phyloP scores from a whole-genome alignment of 1,139 yeast genomes.

The Magnusiomyces tetraspermus region DNA sequence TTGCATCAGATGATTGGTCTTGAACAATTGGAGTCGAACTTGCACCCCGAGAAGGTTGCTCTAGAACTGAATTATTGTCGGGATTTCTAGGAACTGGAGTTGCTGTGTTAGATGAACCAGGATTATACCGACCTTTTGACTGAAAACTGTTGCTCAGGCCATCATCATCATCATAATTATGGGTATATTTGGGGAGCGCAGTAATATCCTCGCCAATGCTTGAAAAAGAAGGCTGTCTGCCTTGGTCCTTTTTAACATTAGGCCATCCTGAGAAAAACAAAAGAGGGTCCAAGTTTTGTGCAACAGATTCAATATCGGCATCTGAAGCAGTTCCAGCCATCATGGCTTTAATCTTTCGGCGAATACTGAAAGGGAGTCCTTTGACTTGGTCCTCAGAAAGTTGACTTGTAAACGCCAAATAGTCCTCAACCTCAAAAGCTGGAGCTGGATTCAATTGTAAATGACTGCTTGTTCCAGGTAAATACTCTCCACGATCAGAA shows the following conservation, averaged over 20 bases:
- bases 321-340: constrained; percentile 12
- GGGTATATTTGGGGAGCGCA: too few species aligned
- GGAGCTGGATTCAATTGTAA: background rate
- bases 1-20: too few species aligned
- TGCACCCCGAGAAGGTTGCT: too few species aligned
- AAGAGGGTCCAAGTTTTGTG: constrained; percentile 10
- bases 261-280: constrained; percentile 1
- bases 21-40: too few species aligned
- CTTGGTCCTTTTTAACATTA: background rate
- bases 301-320: constrained; percentile 7
- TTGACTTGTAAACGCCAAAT: background rate
- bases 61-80: too few species aligned
- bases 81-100: too few species aligned
- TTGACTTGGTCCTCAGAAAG: constrained; percentile 12
- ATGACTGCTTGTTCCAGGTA: constrained; percentile 1
- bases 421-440: constrained; percentile 6
- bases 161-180: too few species aligned
- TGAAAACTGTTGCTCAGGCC: too few species aligned
- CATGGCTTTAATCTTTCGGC: constrained; percentile 10
- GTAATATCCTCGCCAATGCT: too few species aligned
- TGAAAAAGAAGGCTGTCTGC: background rate
- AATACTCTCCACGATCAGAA: constrained; percentile 8
- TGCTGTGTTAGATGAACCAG: too few species aligned
- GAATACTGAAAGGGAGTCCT: constrained; percentile 11
- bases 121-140: too few species aligned